Conservation (phyloP, 2,329 filamentous ascomycete genomes). For the Beauveria sp. region DNA sequence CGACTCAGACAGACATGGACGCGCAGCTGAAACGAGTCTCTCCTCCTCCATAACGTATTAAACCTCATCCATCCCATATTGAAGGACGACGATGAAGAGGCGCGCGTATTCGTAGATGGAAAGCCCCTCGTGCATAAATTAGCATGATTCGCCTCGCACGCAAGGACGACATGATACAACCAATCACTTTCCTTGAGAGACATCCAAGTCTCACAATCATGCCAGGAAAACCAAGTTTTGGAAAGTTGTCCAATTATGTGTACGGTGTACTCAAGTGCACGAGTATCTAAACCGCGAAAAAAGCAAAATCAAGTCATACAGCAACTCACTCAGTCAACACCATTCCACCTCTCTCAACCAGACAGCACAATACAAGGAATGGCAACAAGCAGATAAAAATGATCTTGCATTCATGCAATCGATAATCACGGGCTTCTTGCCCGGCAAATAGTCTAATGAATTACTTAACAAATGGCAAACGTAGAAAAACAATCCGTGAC, state of each 20-base stretch:
- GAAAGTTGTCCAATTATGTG: background rate
- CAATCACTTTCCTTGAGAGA: background rate
- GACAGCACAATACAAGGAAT: background rate
- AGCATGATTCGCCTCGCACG: no score
- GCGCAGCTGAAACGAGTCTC: no score
- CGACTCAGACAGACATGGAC: no score
- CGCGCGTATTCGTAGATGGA: no score
- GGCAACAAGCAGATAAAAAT: background rate
- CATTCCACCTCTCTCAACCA: background rate
- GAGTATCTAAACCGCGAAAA: background rate
- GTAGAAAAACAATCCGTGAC: conserved; percentile 16
- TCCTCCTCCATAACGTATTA: no score
- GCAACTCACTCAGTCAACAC: background rate
- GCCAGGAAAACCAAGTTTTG: background rate
- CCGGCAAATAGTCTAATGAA: conserved; percentile 10
- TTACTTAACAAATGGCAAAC: conserved; percentile 2
- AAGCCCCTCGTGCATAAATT: no score
- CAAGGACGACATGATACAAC: no score
- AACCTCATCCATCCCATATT: no score
- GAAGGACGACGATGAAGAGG: no score
- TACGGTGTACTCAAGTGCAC: background rate
- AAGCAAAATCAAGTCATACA: background rate
- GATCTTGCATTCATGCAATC: conserved; percentile 1
- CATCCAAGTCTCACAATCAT: background rate
- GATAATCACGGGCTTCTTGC: conserved; percentile 4